phyloP scores from a whole-genome alignment of 2,329 filamentous ascomycete species.

The Monilinia fructicola region DNA sequence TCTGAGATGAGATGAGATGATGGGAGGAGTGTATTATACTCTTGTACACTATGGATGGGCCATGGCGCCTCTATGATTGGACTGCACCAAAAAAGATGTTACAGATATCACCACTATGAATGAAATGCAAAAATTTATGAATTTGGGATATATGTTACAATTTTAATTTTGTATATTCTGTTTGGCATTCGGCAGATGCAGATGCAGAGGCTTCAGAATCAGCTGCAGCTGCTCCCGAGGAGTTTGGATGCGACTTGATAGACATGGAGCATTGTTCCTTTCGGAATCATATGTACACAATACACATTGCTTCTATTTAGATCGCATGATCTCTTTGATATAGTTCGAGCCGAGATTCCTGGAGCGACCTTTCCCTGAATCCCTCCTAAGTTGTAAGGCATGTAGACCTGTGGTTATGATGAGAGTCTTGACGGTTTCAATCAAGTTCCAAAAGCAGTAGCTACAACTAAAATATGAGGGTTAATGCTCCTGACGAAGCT shows the following conservation, averaged over 20 bases:
- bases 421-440: not conserved
- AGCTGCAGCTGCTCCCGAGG: not conserved
- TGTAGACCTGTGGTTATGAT: not conserved
- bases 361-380: not conserved
- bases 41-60: constrained; percentile 19
- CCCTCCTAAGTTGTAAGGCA: not conserved
- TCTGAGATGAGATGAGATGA: not conserved
- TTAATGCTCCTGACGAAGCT: not conserved
- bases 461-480: not conserved
- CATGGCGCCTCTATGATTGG: not conserved
- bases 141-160: not conserved
- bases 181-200: constrained; percentile 2
- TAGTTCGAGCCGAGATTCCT: not conserved
- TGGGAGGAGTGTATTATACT: constrained; percentile 20
- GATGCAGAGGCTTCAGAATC: not conserved
- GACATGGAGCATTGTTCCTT: not conserved
- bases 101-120: constrained; percentile 13
- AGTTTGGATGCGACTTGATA: not conserved
- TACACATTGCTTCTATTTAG: not conserved
- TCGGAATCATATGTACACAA: not conserved
- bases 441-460: not conserved
- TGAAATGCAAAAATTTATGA: constrained; percentile 3
- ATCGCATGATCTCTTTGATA: not conserved
- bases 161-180: not conserved
- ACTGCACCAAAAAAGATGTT: constrained; percentile 1